Evolutionary conservation across 1,139 yeast genomes (phyloP).

Genomic region (Candida neerlandica): DNA sequence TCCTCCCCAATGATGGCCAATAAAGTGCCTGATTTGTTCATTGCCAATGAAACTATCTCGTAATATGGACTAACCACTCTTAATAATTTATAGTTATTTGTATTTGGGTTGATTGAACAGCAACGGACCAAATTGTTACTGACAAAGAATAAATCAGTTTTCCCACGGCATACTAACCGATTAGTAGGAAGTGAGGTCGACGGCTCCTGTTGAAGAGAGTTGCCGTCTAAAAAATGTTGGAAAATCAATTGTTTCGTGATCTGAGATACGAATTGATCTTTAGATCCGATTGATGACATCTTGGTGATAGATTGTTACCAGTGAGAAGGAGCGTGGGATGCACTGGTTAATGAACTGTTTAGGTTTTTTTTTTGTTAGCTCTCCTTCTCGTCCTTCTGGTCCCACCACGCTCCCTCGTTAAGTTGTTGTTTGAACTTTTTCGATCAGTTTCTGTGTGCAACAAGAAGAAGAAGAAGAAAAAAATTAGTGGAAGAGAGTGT

Average conservation of each 20-base stretch:
- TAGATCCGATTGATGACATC: constrained; percentile 11
- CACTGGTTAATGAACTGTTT: neutral
- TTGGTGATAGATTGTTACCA: neutral
- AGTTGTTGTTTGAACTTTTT: too few relatives aligned
- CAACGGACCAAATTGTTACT: constrained; percentile 32
- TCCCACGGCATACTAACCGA: constrained; percentile 24
- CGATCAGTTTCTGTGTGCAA: too few relatives aligned
- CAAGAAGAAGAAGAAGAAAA: too few relatives aligned
- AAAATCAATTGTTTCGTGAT: constrained; percentile 23
- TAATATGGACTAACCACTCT: constrained; percentile 13
- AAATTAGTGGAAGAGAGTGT: too few relatives aligned
- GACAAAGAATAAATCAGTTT: constrained; percentile 34
- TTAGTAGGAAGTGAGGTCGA: constrained; percentile 14
- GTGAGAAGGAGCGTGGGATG: neutral
- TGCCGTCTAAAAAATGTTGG: constrained; percentile 15
- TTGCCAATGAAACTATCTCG: constrained; percentile 25
- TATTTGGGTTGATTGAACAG: constrained; percentile 25
- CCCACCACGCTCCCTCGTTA: too few relatives aligned
- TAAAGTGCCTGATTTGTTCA: constrained; percentile 34
- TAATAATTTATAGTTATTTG: constrained; percentile 25
- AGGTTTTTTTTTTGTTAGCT: neutral
- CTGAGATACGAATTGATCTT: constrained; percentile 13
- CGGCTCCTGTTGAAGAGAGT: neutral
- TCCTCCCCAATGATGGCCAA: constrained; percentile 36
- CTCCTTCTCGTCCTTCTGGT: too few relatives aligned